Evolutionary conservation across 345 rosid species (phyloP), one percentile per base, ranked within the genome.

Genomic region (Combretum micranthum): DNA sequence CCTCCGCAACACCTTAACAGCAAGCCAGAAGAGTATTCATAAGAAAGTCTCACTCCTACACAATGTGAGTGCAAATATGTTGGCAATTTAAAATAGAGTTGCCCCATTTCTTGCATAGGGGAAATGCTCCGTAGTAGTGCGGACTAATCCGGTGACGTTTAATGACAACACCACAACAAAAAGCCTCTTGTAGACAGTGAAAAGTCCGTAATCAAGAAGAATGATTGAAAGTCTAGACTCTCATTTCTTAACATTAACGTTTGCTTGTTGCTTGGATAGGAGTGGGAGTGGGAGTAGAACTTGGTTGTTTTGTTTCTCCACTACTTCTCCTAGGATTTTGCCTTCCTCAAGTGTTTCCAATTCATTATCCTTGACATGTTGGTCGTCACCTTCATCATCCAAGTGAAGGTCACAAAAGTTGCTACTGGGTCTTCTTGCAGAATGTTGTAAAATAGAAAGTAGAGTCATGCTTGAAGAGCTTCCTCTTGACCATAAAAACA

Each of bases 111-210:
- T 86, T 6, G 87, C 97, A 46, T 86, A 86, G 4, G 80, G 47
- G 68, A 89, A 89, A 20, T 74, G 46, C 7, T 87, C 87, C 0
- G 79, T 72, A 17, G 77, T 79, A 3, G 95, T 87, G 23, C 80
- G 80, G 15, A 77, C 78, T 59, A 86, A 67, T 22, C 56, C 85
- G 32, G 45, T 25, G 17, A 82, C 42, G 79, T 84, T 89, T 44
- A 64, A 62, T 12, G 75, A 56, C 50, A 83, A 66, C 15, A 66
- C 74, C 44, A 68, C 47, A 0, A 66, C 56, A 19, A 88, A 88
- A 59, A 83, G 94, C 46, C 80, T 77, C 64, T 88, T 86, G 82
- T 88, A 86, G 13, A 82, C 89, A 0, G 94, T 88, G 74, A 86
- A 80, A 39, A 83, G 18, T 3, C 94, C 94, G 77, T 86, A 91